Evolutionary conservation across 2,329 filamentous ascomycete species (phyloP).

Genomic region (Alternaria consortialis): DNA sequence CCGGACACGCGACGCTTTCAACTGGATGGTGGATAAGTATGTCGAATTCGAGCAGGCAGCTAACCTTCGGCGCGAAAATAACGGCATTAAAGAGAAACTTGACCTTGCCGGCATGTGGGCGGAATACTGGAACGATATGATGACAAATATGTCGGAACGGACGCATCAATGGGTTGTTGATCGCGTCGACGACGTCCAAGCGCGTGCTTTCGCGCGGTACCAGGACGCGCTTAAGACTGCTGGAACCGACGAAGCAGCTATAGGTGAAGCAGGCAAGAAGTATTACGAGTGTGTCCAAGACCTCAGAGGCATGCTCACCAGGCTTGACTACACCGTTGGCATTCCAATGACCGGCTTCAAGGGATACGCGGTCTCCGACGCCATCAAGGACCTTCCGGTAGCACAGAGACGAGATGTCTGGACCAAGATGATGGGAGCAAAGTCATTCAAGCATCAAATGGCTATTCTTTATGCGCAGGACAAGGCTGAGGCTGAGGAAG

Average conservation of each 20-base stretch:
- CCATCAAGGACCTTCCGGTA: constrained; percentile 10
- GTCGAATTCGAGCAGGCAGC: constrained; percentile 22
- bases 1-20: constrained; percentile 15
- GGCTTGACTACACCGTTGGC: constrained; percentile 17
- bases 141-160: constrained; percentile 18
- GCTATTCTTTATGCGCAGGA: constrained; percentile 16
- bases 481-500: background rate
- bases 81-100: constrained; percentile 17
- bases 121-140: constrained; percentile 21
- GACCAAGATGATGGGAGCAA: constrained; percentile 12
- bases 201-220: background rate
- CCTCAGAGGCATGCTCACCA: constrained; percentile 18
- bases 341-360: constrained; percentile 31
- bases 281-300: constrained; percentile 25
- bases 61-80: constrained; percentile 24
- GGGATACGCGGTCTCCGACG: constrained; percentile 13
- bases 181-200: constrained; percentile 28
- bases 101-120: constrained; percentile 31
- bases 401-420: constrained; percentile 6
- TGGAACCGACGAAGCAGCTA: background rate
- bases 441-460: constrained; percentile 12
- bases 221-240: background rate
- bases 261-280: constrained; percentile 21
- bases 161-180: constrained; percentile 31
- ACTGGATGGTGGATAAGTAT: constrained; percentile 20